phyloP scores from a whole-genome alignment of 129 eudicot species.

The Centella asiatica region DNA sequence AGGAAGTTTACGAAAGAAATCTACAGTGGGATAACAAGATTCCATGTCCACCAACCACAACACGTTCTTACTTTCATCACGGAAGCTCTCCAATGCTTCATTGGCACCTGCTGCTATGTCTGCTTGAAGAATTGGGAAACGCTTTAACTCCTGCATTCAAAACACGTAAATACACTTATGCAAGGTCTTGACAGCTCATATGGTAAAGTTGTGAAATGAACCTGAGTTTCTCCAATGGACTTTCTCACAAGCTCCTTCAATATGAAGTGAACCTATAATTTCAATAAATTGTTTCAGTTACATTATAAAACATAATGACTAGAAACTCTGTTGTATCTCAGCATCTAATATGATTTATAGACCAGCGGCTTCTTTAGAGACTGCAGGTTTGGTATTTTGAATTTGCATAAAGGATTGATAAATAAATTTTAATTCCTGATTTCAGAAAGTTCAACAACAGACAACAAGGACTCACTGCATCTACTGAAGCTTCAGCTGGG shows the following conservation, averaged over 20 bases:
- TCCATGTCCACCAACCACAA: conserved; percentile 64
- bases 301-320: neutral
- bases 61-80: conserved; percentile 56
- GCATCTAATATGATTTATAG: neutral
- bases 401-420: too few relatives aligned
- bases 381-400: too few relatives aligned
- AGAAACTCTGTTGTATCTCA: neutral
- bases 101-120: conserved; percentile 46
- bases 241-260: conserved; percentile 63
- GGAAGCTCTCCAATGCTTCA: conserved; percentile 54
- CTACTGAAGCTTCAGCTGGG: conserved; percentile 67
- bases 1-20: conserved; percentile 59
- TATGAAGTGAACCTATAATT: conserved; percentile 47
- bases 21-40: conserved; percentile 48
- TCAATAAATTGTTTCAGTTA: conserved; percentile 1
- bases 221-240: conserved; percentile 66
- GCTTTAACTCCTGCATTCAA: conserved; percentile 41
- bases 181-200: neutral
- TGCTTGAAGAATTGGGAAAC: conserved; percentile 52
- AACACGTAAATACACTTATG: neutral
- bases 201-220: conserved; percentile 8
- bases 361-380: too few relatives aligned
- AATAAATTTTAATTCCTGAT: too few relatives aligned
- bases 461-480: conserved; percentile 39
- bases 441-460: neutral